These are phyloP conservation scores for Tetrapisispora iriomotensis DNA, from an alignment of 805 yeast species.

Conservation along the genomic window DNA sequence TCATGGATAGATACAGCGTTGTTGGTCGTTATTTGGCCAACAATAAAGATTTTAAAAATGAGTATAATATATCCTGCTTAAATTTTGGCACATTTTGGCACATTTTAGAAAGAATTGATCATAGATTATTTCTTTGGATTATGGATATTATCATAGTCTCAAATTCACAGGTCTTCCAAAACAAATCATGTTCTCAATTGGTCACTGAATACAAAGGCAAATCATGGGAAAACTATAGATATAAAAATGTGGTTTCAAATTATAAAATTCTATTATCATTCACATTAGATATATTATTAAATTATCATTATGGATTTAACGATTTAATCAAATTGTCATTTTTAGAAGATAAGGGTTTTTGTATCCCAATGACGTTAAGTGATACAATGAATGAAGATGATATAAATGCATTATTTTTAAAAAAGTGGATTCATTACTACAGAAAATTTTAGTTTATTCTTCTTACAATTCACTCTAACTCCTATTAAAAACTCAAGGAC, in stretches of 20 bases:
- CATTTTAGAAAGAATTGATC: slow-evolving; percentile 26
- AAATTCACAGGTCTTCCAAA: slow-evolving; percentile 31
- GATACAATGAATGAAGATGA: slow-evolving; percentile 14
- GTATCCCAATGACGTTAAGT: slow-evolving; percentile 24
- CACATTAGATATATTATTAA: slow-evolving; percentile 33
- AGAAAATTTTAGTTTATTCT: slow-evolving; percentile 20
- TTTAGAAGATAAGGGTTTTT: slow-evolving; percentile 16
- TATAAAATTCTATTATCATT: slow-evolving; percentile 35
- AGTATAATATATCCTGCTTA: slow-evolving; percentile 23
- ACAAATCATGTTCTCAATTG: slow-evolving; percentile 12
- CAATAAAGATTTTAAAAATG: slow-evolving; percentile 26
- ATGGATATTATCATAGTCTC: slow-evolving; percentile 25
- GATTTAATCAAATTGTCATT: slow-evolving; percentile 25
- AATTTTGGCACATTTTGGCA: slow-evolving; percentile 28
- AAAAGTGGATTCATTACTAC: slow-evolving; percentile 28
- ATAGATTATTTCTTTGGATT: slow-evolving; percentile 27
- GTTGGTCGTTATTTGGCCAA: slow-evolving; percentile 26
- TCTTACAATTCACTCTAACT: not conserved
- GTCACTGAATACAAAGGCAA: slow-evolving; percentile 16
- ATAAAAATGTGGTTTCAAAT: slow-evolving; percentile 29
- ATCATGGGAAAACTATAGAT: slow-evolving; percentile 27
- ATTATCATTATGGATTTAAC: slow-evolving; percentile 44
- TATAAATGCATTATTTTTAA: slow-evolving; percentile 20
- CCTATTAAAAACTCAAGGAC: too few relatives aligned
- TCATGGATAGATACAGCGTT: slow-evolving; percentile 26